Evolutionary conservation across 257 asterid genomes (phyloP).

Genomic region (Rhazya stricta): DNA sequence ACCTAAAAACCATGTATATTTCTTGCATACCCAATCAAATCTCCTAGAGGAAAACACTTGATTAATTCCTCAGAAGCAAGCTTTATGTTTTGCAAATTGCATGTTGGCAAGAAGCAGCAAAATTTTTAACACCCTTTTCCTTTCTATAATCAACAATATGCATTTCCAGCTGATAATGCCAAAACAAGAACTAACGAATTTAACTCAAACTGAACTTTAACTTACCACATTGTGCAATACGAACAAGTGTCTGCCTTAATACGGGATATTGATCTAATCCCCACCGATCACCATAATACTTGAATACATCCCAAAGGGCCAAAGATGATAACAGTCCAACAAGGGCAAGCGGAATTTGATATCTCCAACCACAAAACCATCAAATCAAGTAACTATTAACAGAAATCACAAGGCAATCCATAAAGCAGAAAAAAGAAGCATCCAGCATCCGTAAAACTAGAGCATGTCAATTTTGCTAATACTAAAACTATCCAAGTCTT

Average conservation of each 20-base stretch:
- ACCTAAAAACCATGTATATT: not conserved
- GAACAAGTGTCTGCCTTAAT: constrained; percentile 42
- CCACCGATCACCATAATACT: constrained; percentile 53
- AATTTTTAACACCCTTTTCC: not conserved
- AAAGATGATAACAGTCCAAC: constrained; percentile 64
- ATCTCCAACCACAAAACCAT: constrained; percentile 40
- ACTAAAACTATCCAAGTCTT: not conserved
- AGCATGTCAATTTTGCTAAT: not conserved
- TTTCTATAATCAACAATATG: not conserved
- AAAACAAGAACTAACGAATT: not conserved
- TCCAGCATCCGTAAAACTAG: not conserved
- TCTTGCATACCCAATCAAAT: not conserved
- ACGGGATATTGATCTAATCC: constrained; percentile 51
- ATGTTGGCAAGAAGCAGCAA: too few species aligned
- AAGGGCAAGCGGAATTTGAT: constrained; percentile 80
- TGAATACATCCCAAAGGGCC: constrained; percentile 80
- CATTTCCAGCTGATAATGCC: not conserved
- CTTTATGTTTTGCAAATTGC: not conserved
- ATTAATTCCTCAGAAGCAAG: not conserved
- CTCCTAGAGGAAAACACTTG: not conserved
- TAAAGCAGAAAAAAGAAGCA: not conserved
- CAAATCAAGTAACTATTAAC: not conserved
- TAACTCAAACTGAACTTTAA: not conserved
- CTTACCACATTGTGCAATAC: constrained; percentile 79
- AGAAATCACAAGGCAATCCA: not conserved